Base-by-base conservation (phyloP, 75 land plant genomes). In the Cryptomeria japonica region DNA sequence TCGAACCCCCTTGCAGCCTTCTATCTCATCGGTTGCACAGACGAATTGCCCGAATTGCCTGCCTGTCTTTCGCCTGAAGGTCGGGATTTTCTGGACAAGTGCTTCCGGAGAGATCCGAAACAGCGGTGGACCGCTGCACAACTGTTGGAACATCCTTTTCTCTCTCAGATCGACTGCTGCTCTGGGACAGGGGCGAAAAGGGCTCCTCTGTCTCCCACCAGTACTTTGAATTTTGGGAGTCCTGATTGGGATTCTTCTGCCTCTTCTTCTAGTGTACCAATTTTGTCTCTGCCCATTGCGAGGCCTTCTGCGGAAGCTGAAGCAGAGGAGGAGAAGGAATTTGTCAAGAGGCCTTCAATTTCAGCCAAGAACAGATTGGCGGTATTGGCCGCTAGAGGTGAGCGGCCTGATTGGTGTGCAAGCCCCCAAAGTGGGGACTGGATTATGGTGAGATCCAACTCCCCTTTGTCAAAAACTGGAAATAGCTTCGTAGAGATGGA, bases 21-120 rank as follows among this genome's bases (percentile, higher is more conserved):
- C 15, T 14, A 51, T 13, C 55, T 13, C 13, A 51, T 51, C 15
- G 55, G 16, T 51, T 51, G 55, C 55, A 51, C 55, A 51, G 16
- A 51, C 55, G 3, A 51, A 14, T 12, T 51, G 16, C 55, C 16
- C 0, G 16, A 51, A 0, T 14, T 51, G 16, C 55, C 55, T 14
- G 16, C 55, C 0, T 51, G 55, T 51, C 16, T 51, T 51, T 51
- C 55, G 16, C 55, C 37, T 8, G 77, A 87, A 16, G 92, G 91
- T 12, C 73, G 84, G 49, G 95, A 94, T 88, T 94, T 94, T 73
- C 86, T 94, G 12, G 36, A 38, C 16, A 91, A 90, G 73, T 94
- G 94, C 89, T 86, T 94, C 22, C 41, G 86, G 32, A 47, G 94
- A 41, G 91, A 94, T 46, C 91, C 92, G 13, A 68, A 83, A 22